A percentile compares a stretch with the other conserved stretches of the same genome.
Conservation (phyloP, 345 rosid species). For the Ailanthus altissimus region DNA sequence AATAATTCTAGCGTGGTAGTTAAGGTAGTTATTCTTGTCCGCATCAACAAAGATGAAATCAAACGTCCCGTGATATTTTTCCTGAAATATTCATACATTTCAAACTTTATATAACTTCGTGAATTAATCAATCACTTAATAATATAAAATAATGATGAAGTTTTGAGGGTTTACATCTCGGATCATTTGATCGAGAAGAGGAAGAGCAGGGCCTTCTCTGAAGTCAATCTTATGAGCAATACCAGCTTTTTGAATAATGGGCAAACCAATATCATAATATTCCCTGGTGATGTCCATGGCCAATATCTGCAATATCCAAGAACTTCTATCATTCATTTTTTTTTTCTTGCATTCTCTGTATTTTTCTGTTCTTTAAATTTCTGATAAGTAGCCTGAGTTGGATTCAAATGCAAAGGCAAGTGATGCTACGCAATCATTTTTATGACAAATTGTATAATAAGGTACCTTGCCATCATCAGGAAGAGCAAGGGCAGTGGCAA, state of each 20-base stretch:
- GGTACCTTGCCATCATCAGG: slow-evolving; percentile 82
- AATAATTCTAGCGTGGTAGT: slow-evolving; percentile 34
- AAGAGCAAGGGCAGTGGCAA: slow-evolving; percentile 95
- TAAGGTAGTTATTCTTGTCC: slow-evolving; percentile 42
- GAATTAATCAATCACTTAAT: not conserved
- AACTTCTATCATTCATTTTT: not conserved
- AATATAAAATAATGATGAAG: not conserved
- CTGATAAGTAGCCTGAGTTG: not conserved
- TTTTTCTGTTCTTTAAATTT: not conserved
- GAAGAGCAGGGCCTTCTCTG: slow-evolving; percentile 91
- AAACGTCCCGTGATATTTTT: slow-evolving; percentile 22
- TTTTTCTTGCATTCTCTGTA: too few relatives aligned
- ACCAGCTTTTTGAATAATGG: slow-evolving; percentile 86
- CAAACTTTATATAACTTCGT: not conserved
- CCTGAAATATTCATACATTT: slow-evolving; percentile 4
- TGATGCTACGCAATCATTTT: too few relatives aligned
- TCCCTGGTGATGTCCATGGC: slow-evolving; percentile 87
- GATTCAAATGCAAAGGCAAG: too few relatives aligned
- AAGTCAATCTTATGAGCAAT: slow-evolving; percentile 93
- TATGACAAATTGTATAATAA: too few relatives aligned
- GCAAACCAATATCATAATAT: slow-evolving; percentile 79
- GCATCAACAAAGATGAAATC: slow-evolving; percentile 56
- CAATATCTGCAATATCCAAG: slow-evolving; percentile 52
- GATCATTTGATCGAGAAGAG: slow-evolving; percentile 71
- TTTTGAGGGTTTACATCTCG: slow-evolving; percentile 53